These are phyloP conservation scores for Cardiospermum halicacabum DNA, from an alignment of 345 rosid genomes.

Conservation along the genomic window DNA sequence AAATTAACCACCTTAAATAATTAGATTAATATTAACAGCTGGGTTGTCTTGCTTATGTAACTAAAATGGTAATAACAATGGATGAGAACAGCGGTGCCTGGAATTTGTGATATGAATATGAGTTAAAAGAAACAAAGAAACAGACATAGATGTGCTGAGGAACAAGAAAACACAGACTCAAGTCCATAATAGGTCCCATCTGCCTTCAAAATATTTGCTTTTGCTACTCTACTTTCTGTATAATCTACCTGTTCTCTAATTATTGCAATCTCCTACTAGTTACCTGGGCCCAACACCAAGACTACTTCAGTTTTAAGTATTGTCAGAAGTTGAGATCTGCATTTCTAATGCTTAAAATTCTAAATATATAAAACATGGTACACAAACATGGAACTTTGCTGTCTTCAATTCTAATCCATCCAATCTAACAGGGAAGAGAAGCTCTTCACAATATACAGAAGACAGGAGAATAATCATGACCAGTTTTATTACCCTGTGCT, in stretches of 20 bases:
- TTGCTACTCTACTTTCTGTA: not conserved
- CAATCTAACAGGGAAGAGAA: not conserved
- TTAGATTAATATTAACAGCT: too few species aligned
- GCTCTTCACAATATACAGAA: not conserved
- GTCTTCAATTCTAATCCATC: not conserved
- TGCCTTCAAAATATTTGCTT: not conserved
- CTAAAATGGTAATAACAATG: not conserved
- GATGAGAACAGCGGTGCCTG: not conserved
- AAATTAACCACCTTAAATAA: too few species aligned
- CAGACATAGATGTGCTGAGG: not conserved
- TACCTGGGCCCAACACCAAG: not conserved
- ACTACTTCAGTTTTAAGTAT: not conserved
- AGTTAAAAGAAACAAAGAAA: not conserved
- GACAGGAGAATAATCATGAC: constrained; percentile 17
- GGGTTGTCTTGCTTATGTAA: too few species aligned
- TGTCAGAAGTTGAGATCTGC: not conserved
- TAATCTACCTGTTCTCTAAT: not conserved
- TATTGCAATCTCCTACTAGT: not conserved
- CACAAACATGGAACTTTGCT: not conserved
- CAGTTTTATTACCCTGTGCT: constrained; percentile 55
- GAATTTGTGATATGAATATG: too few species aligned
- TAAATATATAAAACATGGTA: too few species aligned
- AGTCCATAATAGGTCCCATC: not conserved
- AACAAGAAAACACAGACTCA: not conserved
- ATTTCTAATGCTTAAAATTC: not conserved